phyloP scores from a whole-genome alignment of 805 yeast species.

The Hanseniaspora valbyensis region DNA sequence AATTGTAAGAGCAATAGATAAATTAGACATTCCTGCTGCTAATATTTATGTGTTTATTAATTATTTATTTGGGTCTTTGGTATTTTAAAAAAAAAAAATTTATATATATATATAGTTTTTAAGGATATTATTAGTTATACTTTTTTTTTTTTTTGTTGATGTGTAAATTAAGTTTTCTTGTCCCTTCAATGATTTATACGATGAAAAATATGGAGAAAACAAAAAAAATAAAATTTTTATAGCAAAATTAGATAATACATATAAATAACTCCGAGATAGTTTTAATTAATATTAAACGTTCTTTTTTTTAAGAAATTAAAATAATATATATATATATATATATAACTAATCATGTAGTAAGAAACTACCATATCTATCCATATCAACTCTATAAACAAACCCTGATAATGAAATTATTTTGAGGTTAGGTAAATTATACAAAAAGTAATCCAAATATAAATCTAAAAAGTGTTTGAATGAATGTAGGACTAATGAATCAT shows the following conservation, averaged over 20 bases:
- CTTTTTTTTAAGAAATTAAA: no score
- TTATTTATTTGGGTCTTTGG: not conserved
- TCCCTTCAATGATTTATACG: no score
- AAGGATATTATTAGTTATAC: no score
- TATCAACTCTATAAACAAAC: constrained; percentile 9
- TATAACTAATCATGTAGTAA: not conserved
- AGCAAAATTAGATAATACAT: not conserved
- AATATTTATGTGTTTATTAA: not conserved
- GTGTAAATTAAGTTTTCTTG: no score
- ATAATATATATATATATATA: not conserved
- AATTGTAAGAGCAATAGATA: not conserved
- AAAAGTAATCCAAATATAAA: constrained; percentile 3
- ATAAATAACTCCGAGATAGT: not conserved
- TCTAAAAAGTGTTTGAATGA: constrained; percentile 13
- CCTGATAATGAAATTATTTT: constrained; percentile 2
- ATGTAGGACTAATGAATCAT: not conserved
- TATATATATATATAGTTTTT: not conserved
- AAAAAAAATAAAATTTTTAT: not conserved
- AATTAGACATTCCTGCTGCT: not conserved
- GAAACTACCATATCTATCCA: constrained; percentile 2
- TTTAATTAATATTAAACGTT: no score
- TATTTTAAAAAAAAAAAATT: not conserved
- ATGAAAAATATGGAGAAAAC: no score
- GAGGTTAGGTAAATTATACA: constrained; percentile 3
- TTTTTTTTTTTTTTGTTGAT: no score